phyloP scores from a whole-genome alignment of 805 yeast genomes.

The Grigorovia jiainica region DNA sequence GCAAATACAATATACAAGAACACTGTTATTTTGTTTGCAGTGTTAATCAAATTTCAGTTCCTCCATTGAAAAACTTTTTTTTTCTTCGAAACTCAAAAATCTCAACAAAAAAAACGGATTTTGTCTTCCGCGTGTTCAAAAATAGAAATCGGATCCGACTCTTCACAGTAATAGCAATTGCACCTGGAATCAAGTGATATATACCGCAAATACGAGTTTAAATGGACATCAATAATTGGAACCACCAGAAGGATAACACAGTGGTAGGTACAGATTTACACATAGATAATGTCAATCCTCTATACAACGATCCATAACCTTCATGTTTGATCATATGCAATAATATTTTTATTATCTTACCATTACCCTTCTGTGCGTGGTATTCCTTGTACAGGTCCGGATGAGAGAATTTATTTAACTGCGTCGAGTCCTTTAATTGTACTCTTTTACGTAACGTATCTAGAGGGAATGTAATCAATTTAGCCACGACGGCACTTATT shows the following conservation, averaged over 20 bases:
- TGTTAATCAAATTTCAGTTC: no score
- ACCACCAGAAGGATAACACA: constrained; percentile 56
- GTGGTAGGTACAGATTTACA: constrained; percentile 73
- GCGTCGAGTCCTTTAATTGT: constrained; percentile 37
- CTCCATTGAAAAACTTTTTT: no score
- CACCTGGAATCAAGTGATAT: no score
- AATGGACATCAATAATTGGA: no score
- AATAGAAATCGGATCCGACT: no score
- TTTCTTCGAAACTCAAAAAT: no score
- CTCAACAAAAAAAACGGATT: no score
- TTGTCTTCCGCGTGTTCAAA: no score
- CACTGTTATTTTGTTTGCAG: no score
- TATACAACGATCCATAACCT: constrained; percentile 57
- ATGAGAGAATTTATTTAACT: constrained; percentile 1
- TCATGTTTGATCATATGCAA: not conserved
- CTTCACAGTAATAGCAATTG: no score
- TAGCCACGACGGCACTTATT: constrained; percentile 66
- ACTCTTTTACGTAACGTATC: constrained; percentile 74
- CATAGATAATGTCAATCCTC: constrained; percentile 63
- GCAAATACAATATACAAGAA: no score
- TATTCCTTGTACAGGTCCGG: not conserved
- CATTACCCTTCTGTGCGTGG: not conserved
- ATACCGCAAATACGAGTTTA: no score
- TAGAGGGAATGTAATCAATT: constrained; percentile 70
- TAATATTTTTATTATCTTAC: not conserved